phyloP scores from a whole-genome alignment of 2,329 filamentous ascomycete genomes.

The Onygenales sp. region DNA sequence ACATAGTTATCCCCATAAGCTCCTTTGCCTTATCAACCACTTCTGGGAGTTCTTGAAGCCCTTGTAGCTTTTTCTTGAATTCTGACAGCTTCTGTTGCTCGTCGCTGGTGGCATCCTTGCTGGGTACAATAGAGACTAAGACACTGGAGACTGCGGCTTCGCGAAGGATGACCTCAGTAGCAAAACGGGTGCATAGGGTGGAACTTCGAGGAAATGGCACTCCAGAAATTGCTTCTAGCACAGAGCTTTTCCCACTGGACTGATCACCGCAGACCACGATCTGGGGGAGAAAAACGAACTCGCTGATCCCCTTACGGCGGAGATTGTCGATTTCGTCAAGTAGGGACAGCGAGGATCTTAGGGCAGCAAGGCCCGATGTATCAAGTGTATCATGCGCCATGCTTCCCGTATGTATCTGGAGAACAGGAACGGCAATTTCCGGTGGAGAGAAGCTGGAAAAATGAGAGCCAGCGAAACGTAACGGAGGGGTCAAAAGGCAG shows the following conservation, averaged over 20 bases:
- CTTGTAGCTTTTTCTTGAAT: constrained; percentile 8
- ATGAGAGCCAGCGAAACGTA: too few species aligned
- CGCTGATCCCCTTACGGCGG: not conserved
- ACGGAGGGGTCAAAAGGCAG: too few species aligned
- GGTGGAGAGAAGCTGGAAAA: too few species aligned
- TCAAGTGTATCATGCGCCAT: not conserved
- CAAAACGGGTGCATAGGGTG: constrained; percentile 23
- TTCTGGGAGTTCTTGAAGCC: constrained; percentile 2
- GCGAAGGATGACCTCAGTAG: constrained; percentile 20
- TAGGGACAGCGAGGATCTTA: not conserved
- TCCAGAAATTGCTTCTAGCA: constrained; percentile 22
- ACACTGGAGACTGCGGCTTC: constrained; percentile 3
- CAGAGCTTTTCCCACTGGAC: constrained; percentile 22
- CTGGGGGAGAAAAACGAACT: constrained; percentile 14
- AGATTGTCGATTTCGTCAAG: not conserved
- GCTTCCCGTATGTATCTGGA: not conserved
- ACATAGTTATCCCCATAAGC: constrained; percentile 12
- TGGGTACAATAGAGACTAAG: constrained; percentile 14
- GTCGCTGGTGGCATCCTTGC: constrained; percentile 4
- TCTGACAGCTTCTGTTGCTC: constrained; percentile 11
- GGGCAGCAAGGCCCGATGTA: not conserved
- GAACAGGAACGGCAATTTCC: too few species aligned
- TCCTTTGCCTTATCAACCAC: constrained; percentile 7
- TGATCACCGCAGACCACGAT: constrained; percentile 23
- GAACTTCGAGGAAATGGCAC: constrained; percentile 19